Evolutionary conservation across 2,329 filamentous ascomycete genomes (phyloP), one percentile per base, ranked within the genome.

Genomic region (Pseudogymnoascus sp.): DNA sequence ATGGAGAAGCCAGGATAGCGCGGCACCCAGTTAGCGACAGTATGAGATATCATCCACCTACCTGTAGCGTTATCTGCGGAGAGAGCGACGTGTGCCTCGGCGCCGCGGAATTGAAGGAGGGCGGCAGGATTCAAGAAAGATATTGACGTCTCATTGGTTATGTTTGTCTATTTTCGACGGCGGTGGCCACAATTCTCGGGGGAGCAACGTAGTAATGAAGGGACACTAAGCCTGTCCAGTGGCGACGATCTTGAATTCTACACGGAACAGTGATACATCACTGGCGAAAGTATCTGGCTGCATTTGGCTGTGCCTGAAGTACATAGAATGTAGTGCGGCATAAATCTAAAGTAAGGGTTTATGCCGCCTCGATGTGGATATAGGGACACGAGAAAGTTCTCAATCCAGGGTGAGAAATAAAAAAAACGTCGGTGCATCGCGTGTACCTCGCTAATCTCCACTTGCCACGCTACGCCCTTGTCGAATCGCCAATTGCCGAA

Each of bases 341-440:
- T 52, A 52, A 52, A 52, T 30, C 41, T 30, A 52, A 52, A 26
- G 45, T 18, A 52, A 52, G 45, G 45, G 45, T 30, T 30, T 52
- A 52, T 52, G n/a, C 45, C 45, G 45, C 45, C 23, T 15, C 45
- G 30, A 19, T 12, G 45, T 52, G 45, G 45, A 52, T 15, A 7
- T 28, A 18, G 45, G n/a, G 23, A 52, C 23, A 19, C 23, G 45
- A 52, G 45, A 30, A 52, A 52, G 45, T 52, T 30, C 45, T 52
- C 45, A 30, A 30, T 52, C 18, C 26, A 52, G 26, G 45, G 23
- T 52, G 23, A 52, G 41, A 52, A 30, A 28, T 52, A 10, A 23
- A 26, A 23, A 41, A 48, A 52, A 30, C 23, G 23, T 23, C 3
- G 26, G 45, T 18, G 45, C 45, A 52, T 52, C 26, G 26, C 26